Evolutionary conservation across 108 stramenopile genomes (phyloP).

Genomic region (Seminavis robusta): DNA sequence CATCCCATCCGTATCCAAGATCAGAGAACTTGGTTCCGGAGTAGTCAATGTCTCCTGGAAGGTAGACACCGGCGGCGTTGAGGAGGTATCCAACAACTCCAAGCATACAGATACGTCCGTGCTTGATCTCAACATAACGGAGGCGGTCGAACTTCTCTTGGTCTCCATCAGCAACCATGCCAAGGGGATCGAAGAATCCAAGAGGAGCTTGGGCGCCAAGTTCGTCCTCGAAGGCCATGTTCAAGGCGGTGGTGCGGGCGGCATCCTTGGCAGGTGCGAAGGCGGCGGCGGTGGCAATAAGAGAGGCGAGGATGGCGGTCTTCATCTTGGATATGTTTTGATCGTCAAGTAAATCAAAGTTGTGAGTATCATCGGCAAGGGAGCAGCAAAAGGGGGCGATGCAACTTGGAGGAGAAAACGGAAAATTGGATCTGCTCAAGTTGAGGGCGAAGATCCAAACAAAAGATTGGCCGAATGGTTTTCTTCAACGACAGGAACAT

Average conservation of each 20-base stretch:
- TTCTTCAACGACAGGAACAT: no score
- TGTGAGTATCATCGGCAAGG: no score
- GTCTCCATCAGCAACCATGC: conserved; percentile 42
- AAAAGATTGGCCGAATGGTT: no score
- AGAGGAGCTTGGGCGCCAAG: conserved; percentile 86
- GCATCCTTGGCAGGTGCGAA: conserved; percentile 52
- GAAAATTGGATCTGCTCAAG: no score
- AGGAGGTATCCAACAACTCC: conserved; percentile 45
- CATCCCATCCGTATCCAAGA: conserved; percentile 26
- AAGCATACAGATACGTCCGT: conserved; percentile 75
- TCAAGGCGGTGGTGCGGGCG: conserved; percentile 43
- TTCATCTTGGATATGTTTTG: conserved; percentile 69
- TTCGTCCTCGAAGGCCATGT: conserved; percentile 77
- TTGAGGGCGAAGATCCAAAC: no score
- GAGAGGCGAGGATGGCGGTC: conserved; percentile 54
- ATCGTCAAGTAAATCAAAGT: no score
- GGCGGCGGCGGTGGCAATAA: conserved; percentile 56
- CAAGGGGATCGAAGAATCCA: conserved; percentile 83
- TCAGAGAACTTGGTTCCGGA: conserved; percentile 37
- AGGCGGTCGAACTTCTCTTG: conserved; percentile 52
- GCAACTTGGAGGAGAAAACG: no score
- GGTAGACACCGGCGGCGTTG: conserved; percentile 28
- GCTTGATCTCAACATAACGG: conserved; percentile 66
- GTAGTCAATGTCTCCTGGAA: conserved; percentile 37
- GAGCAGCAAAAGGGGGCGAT: no score